Base-by-base conservation (phyloP, 768 basidiomycete genomes). In the Saitozyma podzolica region DNA sequence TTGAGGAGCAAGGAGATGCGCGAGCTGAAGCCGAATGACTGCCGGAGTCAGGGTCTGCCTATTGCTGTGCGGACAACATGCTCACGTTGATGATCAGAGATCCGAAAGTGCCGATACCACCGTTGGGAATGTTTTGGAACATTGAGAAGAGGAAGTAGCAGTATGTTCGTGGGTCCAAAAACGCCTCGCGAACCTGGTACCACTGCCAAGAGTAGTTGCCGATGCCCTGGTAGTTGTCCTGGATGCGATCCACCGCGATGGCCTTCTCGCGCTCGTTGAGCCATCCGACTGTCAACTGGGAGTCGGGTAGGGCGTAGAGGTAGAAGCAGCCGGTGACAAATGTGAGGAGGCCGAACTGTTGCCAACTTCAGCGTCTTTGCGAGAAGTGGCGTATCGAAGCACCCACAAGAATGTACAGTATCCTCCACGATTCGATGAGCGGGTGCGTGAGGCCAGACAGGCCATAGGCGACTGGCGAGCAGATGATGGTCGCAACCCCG, bases 211-310 rank as follows among this genome's bases (percentile, higher is more conserved):
- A 50, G 39, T 29, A 50, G 17, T 40, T 63, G 54, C 64, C 58
- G 20, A 66, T 67, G 54, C 67, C 73, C 40, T 65, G 66, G 55
- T 65, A 66, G 50, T 70, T 70, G 54, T 63, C 62, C 20, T 66
- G 58, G 48, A 70, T 47, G 16, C 68, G 55, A n/a, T 66, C 65
- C 14, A 65, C 39, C 29, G 68, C 68, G 40, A 72, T 66, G 14
- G 58, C 52, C 20, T 63, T 42, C 54, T 72, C 62, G n/a, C 60
- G 59, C 9, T 66, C 29, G 29, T 29, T 48, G 47, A 48, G 47
- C 17, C 47, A 17, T 13, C 13, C 47, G 37, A 59, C 57, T 39
- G n/a, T 45, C 13, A 59, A 29, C 49, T 65, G 64, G 11, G 59
- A 57, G 54, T 65, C 58, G 37, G 64, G 64, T n/a, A 65, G 54